A percentile compares a stretch with the other conserved stretches of the same genome.
Evolutionary conservation across 2,329 filamentous ascomycete genomes (phyloP).

Genomic region (Alternaria brassicicola): DNA sequence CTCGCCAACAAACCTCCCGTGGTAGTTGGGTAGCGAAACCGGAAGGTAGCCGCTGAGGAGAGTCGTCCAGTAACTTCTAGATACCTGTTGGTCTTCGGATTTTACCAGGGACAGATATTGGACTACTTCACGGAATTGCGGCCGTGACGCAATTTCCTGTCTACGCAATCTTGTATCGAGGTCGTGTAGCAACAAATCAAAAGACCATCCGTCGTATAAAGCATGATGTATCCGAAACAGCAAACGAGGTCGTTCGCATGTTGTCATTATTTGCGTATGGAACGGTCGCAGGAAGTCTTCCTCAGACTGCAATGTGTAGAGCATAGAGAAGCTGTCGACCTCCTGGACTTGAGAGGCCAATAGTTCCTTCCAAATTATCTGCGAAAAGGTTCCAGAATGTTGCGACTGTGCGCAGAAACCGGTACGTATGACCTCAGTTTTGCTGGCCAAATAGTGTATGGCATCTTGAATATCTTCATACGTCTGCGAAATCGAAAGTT

Average conservation of each 20-base stretch:
- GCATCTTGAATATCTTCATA: conserved; percentile 50
- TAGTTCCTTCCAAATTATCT: conserved; percentile 67
- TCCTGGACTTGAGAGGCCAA: conserved; percentile 54
- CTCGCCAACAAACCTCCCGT: conserved; percentile 41
- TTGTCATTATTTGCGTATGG: conserved; percentile 60
- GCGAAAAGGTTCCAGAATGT: conserved; percentile 59
- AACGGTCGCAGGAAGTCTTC: conserved; percentile 64
- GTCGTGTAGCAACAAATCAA: conserved; percentile 75
- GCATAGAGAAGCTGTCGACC: conserved; percentile 49
- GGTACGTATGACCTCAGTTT: conserved; percentile 73
- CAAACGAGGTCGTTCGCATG: conserved; percentile 16
- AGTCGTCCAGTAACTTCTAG: conserved; percentile 70
- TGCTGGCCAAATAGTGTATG: conserved; percentile 28
- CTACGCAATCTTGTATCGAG: conserved; percentile 60
- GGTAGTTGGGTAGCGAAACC: conserved; percentile 64
- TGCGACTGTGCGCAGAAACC: conserved; percentile 65
- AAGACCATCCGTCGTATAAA: conserved; percentile 92
- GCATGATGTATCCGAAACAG: conserved; percentile 76
- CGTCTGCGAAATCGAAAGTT: conserved; percentile 52
- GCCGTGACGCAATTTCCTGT: conserved; percentile 48
- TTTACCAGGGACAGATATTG: conserved; percentile 52
- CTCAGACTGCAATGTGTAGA: conserved; percentile 46
- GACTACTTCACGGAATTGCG: conserved; percentile 67
- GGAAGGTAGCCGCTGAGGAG: conserved; percentile 65
- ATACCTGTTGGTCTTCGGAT: neutral